Conservation (phyloP, 2,329 filamentous ascomycete species). For the Aspergillus fumigatiaffinis region DNA sequence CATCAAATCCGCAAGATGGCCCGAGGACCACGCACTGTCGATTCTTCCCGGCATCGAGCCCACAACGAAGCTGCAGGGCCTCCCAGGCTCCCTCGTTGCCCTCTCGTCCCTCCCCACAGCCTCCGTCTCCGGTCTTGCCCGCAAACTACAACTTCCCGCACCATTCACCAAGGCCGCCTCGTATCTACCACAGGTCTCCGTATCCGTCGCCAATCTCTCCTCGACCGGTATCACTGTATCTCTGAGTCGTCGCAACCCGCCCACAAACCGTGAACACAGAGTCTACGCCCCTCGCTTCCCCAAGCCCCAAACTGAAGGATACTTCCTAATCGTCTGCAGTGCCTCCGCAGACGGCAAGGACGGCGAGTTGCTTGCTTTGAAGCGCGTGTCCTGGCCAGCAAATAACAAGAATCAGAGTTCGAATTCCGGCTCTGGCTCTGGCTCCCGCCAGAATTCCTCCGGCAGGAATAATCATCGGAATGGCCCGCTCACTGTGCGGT, state of each 20-base stretch:
- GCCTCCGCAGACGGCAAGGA: constrained; percentile 39
- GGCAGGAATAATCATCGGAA: constrained; percentile 14
- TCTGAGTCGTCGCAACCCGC: constrained; percentile 63
- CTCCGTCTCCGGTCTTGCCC: constrained; percentile 23
- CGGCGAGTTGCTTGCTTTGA: constrained; percentile 81
- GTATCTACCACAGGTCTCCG: constrained; percentile 64
- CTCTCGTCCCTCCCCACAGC: constrained; percentile 27
- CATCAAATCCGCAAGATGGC: constrained; percentile 91
- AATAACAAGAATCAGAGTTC: constrained; percentile 10
- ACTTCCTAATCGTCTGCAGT: constrained; percentile 72
- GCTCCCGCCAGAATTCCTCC: constrained; percentile 11
- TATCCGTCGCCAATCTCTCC: constrained; percentile 60
- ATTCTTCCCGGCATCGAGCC: constrained; percentile 69
- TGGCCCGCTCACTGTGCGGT: constrained; percentile 21
- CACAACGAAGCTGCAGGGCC: constrained; percentile 19
- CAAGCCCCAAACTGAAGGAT: constrained; percentile 91
- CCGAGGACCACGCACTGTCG: constrained; percentile 70
- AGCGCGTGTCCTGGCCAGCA: constrained; percentile 72
- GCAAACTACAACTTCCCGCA: constrained; percentile 26
- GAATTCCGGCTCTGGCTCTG: neutral
- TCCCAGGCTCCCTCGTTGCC: constrained; percentile 29
- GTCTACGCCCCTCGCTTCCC: constrained; percentile 88
- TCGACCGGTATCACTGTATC: constrained; percentile 55
- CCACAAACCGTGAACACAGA: constrained; percentile 62
- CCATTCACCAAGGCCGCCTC: constrained; percentile 57